phyloP scores from a whole-genome alignment of 164 flowering plant genomes.

The Dillenia suffruticosa region DNA sequence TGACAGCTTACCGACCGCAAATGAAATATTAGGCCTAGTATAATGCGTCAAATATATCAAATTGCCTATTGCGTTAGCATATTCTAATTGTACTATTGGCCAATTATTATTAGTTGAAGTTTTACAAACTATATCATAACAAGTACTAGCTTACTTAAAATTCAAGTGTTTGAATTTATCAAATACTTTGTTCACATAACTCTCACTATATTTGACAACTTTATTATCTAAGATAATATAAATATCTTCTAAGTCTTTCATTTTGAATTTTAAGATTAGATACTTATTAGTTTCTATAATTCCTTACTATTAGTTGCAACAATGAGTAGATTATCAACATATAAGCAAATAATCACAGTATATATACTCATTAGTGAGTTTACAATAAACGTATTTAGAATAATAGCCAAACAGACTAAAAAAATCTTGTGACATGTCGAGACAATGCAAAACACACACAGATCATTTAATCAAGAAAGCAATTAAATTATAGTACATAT shows the following conservation, averaged over 20 bases:
- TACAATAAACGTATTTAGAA: too few relatives aligned
- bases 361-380: too few relatives aligned
- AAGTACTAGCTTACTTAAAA: slow-evolving; percentile 5
- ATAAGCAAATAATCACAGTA: too few relatives aligned
- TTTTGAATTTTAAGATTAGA: slow-evolving; percentile 4
- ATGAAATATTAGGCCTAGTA: slow-evolving; percentile 23
- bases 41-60: slow-evolving; percentile 11
- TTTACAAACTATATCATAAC: slow-evolving; percentile 1
- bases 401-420: too few relatives aligned
- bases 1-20: slow-evolving; percentile 8
- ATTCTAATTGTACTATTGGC: slow-evolving; percentile 7
- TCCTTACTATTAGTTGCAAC: too few relatives aligned
- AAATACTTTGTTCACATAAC: slow-evolving; percentile 10
- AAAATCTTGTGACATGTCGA: too few relatives aligned
- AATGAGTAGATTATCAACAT: too few relatives aligned
- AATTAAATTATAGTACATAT: too few relatives aligned
- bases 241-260: slow-evolving; percentile 20
- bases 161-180: slow-evolving; percentile 7
- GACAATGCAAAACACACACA: too few relatives aligned
- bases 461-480: too few relatives aligned
- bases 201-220: background rate
- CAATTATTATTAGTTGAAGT: slow-evolving; percentile 2
- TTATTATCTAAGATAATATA: slow-evolving; percentile 15
- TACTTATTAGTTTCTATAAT: too few relatives aligned
- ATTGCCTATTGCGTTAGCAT: slow-evolving; percentile 12